Evolutionary conservation across 2,329 filamentous ascomycete species (phyloP), one percentile per base, ranked within the genome.

Genomic region (Penicillium capsulatum): DNA sequence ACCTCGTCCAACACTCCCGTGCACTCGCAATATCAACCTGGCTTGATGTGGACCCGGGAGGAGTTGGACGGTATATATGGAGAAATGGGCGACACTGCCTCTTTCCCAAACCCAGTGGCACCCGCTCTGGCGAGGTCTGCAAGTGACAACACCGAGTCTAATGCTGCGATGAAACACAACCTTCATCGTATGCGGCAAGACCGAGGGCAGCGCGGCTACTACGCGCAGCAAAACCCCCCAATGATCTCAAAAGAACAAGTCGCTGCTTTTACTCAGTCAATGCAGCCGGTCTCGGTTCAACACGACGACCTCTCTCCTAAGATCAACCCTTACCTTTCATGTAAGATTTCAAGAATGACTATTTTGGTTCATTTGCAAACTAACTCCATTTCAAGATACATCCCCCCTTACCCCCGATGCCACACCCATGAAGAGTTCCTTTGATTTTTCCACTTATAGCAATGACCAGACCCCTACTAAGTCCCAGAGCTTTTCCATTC

Each of bases 341-440:
- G 52, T 54, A 48, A 39, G 52, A 31, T 13, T 7, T 15, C 0
- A 19, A 19, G 3, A 26, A 14, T 3, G 11, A 9, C 4, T 2
- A 20, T n/a, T 9, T 7, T 3, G 2, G 2, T 4, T n/a, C 6
- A 14, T 6, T 8, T 13, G 28, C 28, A 40, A 17, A 10, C 29
- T 32, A 29, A 35, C 2, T 3, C n/a, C 22, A 17, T 16, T n/a
- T 22, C 6, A 39, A 55, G 52, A 55, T 28, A 46, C 36, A 27
- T 53, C 51, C 28, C 83, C 83, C 41, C 76, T 81, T 31, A 86
- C 83, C 17, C 83, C 84, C 37, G 76, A 75, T 54, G 77, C 80
- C 36, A 84, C 80, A 14, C 81, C 83, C 10, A 63, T 68, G 54
- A 67, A 64, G 53, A 58, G 60, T 50, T 59, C 63, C 36, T 59